A percentile compares a stretch with the other conserved stretches of the same genome.
Conservation (phyloP, 208 protist genomes). For the Acanthamoeba castellanii region DNA sequence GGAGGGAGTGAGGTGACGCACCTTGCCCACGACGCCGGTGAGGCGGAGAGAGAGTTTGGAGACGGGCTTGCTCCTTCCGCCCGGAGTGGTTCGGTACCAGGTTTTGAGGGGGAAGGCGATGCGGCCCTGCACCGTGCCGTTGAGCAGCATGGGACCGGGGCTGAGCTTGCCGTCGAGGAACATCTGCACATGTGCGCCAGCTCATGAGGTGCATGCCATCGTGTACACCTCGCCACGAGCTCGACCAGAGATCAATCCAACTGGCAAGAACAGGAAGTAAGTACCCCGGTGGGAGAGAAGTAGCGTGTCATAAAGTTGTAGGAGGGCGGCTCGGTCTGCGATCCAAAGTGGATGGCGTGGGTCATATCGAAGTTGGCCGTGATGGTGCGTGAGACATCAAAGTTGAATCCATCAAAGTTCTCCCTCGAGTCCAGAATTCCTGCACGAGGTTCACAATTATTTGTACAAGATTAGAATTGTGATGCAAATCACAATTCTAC, state of each 20-base stretch:
- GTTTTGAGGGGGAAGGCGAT: constrained; percentile 5
- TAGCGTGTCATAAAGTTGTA: constrained; percentile 18
- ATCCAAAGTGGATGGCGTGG: constrained; percentile 12
- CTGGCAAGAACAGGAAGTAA: background rate
- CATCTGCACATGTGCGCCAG: too few species aligned
- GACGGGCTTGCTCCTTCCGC: background rate
- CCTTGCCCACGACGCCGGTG: constrained; percentile 26
- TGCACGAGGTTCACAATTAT: background rate
- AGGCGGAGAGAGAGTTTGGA: background rate
- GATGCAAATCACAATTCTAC: too few species aligned
- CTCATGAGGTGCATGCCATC: background rate
- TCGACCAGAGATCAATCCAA: background rate
- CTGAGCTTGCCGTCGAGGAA: constrained; percentile 32
- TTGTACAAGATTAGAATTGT: too few species aligned
- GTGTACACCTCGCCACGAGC: background rate
- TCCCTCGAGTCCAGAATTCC: constrained; percentile 11
- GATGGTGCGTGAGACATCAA: background rate
- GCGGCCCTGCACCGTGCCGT: constrained; percentile 23
- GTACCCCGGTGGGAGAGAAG: background rate
- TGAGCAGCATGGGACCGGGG: constrained; percentile 16
- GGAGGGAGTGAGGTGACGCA: background rate
- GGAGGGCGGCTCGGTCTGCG: constrained; percentile 10
- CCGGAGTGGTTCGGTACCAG: background rate
- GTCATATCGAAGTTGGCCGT: constrained; percentile 6
- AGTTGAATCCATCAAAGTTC: constrained; percentile 38